These are phyloP conservation scores for Lenwebbia sp. DNA, from an alignment of 345 rosid species.

Conservation along the genomic window DNA sequence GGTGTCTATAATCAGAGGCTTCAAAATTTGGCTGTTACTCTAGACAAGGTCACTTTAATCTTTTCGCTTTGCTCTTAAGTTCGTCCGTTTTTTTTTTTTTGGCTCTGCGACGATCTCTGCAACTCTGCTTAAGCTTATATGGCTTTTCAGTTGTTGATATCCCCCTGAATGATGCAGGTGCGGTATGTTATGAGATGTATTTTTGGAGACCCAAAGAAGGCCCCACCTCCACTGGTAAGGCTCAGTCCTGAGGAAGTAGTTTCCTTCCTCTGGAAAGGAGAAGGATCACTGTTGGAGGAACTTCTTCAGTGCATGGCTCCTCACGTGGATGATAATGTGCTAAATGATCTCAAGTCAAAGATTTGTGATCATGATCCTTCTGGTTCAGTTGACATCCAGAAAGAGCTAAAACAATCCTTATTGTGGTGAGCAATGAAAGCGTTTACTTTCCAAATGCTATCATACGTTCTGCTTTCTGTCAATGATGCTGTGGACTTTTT, in stretches of 20 bases:
- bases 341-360: slow-evolving; percentile 66
- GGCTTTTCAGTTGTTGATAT: not conserved
- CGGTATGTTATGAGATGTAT: slow-evolving; percentile 90
- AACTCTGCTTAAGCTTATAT: not conserved
- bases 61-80: not conserved
- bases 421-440: slow-evolving; percentile 57
- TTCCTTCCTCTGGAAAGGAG: slow-evolving; percentile 78
- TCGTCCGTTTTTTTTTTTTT: not conserved
- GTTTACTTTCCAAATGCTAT: not conserved
- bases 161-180: slow-evolving; percentile 36
- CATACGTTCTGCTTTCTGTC: not conserved
- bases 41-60: slow-evolving; percentile 70
- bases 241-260: slow-evolving; percentile 68
- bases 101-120: not conserved
- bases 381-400: slow-evolving; percentile 45
- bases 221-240: slow-evolving; percentile 93
- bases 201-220: slow-evolving; percentile 86
- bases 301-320: slow-evolving; percentile 77
- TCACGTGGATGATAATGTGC: slow-evolving; percentile 45
- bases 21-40: slow-evolving; percentile 95
- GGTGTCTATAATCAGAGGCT: slow-evolving; percentile 99
- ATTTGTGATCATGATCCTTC: slow-evolving; percentile 65
- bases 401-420: slow-evolving; percentile 74
- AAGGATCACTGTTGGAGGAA: slow-evolving; percentile 83
- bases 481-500: not conserved